These are phyloP conservation scores for Silybum marianum DNA, from an alignment of 129 eudicot genomes.

Conservation along the genomic window DNA sequence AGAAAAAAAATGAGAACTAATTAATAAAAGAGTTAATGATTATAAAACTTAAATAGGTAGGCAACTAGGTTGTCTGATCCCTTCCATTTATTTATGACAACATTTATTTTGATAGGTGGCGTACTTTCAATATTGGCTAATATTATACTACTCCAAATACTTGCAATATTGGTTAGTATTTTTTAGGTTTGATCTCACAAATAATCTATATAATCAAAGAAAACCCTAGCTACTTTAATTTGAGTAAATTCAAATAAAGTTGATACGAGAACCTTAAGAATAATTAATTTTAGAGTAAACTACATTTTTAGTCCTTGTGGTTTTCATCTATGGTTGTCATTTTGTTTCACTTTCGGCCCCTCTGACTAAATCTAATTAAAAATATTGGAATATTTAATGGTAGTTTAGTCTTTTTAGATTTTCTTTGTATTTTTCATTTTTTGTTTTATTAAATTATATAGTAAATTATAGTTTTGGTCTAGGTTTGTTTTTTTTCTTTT, in stretches of 20 bases:
- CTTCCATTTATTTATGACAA: constrained; percentile 5
- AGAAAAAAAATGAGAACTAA: neutral
- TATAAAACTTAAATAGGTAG: neutral
- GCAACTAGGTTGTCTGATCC: neutral
- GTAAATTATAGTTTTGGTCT: no score
- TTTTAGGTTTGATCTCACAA: neutral
- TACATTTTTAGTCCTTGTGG: no score
- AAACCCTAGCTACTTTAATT: neutral
- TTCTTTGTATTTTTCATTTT: no score
- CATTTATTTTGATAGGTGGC: neutral
- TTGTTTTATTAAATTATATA: no score
- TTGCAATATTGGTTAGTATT: neutral
- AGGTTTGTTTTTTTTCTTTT: no score
- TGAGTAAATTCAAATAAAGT: neutral
- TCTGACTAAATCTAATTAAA: no score
- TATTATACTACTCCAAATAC: neutral
- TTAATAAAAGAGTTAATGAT: neutral
- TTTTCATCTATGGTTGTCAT: no score
- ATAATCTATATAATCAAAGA: no score
- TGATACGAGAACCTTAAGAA: neutral
- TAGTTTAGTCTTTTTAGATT: no score
- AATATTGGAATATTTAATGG: no score
- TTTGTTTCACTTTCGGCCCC: no score
- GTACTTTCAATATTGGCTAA: neutral
- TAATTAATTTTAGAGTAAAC: no score